These are phyloP conservation scores for Crassisporium funariophilum DNA, from an alignment of 768 basidiomycete species.

Conservation along the genomic window DNA sequence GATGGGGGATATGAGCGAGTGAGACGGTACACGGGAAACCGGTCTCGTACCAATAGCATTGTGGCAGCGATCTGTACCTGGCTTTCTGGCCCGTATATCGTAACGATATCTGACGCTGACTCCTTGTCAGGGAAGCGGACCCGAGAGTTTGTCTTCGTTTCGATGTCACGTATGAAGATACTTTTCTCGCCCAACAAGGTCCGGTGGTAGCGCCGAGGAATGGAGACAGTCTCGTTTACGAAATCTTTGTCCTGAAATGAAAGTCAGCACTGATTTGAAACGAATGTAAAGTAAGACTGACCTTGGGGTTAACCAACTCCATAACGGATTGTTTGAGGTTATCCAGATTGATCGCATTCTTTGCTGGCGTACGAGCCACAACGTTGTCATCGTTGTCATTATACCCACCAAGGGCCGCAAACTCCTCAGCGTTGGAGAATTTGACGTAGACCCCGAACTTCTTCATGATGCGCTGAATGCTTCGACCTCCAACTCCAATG, in stretches of 20 bases:
- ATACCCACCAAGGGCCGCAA: conserved; percentile 91
- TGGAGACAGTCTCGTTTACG: conserved; percentile 88
- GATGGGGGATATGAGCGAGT: conserved; percentile 2
- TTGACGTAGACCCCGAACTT: conserved; percentile 99
- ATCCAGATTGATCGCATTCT: conserved; percentile 94
- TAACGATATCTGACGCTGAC: conserved; percentile 90
- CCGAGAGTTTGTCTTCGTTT: conserved; percentile 91
- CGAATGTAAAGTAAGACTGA: conserved; percentile 30
- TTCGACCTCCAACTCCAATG: conserved; percentile 96
- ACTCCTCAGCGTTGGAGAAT: conserved; percentile 97
- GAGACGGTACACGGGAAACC: not conserved
- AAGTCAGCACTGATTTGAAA: conserved; percentile 4
- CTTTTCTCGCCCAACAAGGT: conserved; percentile 94
- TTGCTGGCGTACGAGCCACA: conserved; percentile 95
- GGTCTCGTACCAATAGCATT: conserved; percentile 81
- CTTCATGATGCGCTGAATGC: conserved; percentile 99
- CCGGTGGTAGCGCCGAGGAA: conserved; percentile 94
- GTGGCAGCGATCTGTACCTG: conserved; percentile 96
- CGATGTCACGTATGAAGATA: conserved; percentile 97
- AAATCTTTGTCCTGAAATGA: conserved; percentile 88
- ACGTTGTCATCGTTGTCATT: conserved; percentile 99
- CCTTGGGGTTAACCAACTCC: conserved; percentile 97
- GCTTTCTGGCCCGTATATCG: conserved; percentile 95
- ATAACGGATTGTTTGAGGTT: conserved; percentile 95
- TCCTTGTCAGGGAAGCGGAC: conserved; percentile 95